Base-by-base conservation (phyloP, 371 early-diverging fungal genomes). In the Actinomortierella ambigua region DNA sequence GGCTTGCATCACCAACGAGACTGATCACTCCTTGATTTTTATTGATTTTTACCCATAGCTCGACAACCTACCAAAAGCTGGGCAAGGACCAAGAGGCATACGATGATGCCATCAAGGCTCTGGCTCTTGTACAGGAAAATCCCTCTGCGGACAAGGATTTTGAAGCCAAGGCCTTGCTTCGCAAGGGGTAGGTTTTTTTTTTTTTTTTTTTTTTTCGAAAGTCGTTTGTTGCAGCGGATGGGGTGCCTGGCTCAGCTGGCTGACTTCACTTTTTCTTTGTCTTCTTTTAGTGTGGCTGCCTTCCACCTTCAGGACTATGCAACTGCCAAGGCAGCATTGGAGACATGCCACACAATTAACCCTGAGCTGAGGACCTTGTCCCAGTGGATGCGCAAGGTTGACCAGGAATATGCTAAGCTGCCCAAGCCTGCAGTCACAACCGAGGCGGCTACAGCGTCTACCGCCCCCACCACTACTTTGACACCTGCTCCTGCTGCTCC, bases 111-210 rank as follows among this genome's bases (percentile, higher is more conserved):
- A 59, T 77, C 47, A 79, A 79, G 53, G 92, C 89, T 0, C 61
- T 87, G 52, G 64, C 57, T 17, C 75, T 88, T 27, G 75, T 87
- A 40, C 76, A 80, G 50, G 71, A 75, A 53, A 76, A 76, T 60
- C 59, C 75, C 11, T 63, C 63, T 42, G 82, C 81, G n/a, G 77
- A 86, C 42, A 70, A 83, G 51, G 82, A 82, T 65, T 62, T 86
- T 34, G 77, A 86, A 46, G 88, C 88, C 50, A 81, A 90, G 78
- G 88, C 89, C 57, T 75, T 85, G 69, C 76, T 85, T 39, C 77
- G 84, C 68, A 78, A 81, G 68, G 87, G 92, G 84, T 82, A 85
- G 68, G 59, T 50, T 24, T 46, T 44, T 61, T 17, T 22, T 50
- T 3, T 40, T 24, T 34, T 44, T 22, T n/a, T 3, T 34, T 55